Evolutionary conservation across 768 basidiomycete species (phyloP), one percentile per base, ranked within the genome.

Genomic region (Nidularia pulvinata): DNA sequence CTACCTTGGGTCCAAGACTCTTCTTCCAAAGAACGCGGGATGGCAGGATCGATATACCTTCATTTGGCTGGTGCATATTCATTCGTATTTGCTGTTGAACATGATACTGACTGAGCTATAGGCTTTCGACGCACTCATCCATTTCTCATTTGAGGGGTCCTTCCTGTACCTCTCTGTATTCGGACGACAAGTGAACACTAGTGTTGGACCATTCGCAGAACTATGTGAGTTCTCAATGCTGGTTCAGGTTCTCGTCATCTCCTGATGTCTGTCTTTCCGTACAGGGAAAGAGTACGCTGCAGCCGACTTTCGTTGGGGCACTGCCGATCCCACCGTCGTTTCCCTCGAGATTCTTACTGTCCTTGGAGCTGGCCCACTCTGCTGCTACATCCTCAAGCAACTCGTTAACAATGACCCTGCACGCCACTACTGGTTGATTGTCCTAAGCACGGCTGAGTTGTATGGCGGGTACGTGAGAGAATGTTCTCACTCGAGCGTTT

Each of bases 311-410:
- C 84, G 92, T 42, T 95, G 93, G 93, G 92, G 90, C 11, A 64
- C 78, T 44, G 74, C 91, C 0, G 92, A 95, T 62, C 81, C 89
- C 1, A 88, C 87, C 1, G 78, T 93, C 49, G 89, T 95, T 45
- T 86, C 91, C 5, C 82, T 95, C 34, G 92, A 95, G 66, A 67
- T 93, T 52, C 75, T 95, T 56, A 95, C 92, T 5, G 92, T 94
- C 9, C 76, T 93, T 34, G 85, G 85, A 13, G 88, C 81, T 14
- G 92, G 85, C 0, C 88, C 91, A 0, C 63, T 94, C 51, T 88
- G 87, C 64, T 85, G 80, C 66, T 89, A 85, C 56, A 83, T 91
- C 59, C 72, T 89, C 39, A 79, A 80, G 55, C 84, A 86, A 63
- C 76, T 93, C 22, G 69, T 83, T 22, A 79, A 75, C 46, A 69